Conservation (phyloP, 306 rosid species). For the Prunus campanulata region DNA sequence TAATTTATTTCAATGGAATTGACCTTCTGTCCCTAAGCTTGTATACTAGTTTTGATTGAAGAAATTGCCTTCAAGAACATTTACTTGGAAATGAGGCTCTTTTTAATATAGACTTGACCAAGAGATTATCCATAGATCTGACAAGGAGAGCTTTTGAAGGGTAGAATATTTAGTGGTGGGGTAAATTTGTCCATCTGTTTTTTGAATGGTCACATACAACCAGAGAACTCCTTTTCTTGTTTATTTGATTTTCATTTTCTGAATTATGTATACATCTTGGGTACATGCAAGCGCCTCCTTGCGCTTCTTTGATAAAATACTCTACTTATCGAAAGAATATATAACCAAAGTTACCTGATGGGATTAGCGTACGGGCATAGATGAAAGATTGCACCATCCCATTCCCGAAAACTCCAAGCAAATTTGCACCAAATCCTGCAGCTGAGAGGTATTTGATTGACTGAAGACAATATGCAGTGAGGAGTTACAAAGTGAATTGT, state of each 20-base stretch:
- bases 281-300: background rate
- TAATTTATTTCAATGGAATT: constrained; percentile 13
- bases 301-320: background rate
- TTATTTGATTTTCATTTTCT: background rate
- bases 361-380: constrained; percentile 62
- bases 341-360: constrained; percentile 47
- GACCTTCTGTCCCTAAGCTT: constrained; percentile 3
- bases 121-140: background rate
- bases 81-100: background rate
- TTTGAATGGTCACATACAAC: background rate
- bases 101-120: background rate
- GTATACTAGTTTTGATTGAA: background rate
- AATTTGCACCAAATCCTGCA: constrained; percentile 93
- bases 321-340: background rate
- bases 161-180: background rate
- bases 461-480: constrained; percentile 48
- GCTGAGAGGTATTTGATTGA: constrained; percentile 85
- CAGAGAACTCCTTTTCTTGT: background rate
- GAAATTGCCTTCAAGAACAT: background rate
- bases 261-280: background rate
- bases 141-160: background rate
- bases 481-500: constrained; percentile 23
- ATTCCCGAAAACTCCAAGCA: constrained; percentile 88
- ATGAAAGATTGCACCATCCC: constrained; percentile 92
- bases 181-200: background rate